These are phyloP conservation scores for Tuber umbilicatum DNA, from an alignment of 495 filamentous ascomycete genomes.

Conservation along the genomic window DNA sequence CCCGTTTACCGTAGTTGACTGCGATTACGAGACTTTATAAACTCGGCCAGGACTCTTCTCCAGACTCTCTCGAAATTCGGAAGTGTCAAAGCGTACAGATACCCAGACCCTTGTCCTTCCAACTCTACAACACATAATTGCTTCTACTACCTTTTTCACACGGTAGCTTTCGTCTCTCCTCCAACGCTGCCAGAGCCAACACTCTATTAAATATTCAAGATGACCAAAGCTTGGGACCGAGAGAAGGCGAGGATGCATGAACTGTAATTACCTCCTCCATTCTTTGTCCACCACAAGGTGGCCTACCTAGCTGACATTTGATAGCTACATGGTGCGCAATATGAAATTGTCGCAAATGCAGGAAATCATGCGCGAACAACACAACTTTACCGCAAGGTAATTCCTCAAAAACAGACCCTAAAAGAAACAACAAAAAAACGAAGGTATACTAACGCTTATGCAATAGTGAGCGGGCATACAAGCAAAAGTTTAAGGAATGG, in stretches of 20 bases:
- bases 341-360: constrained; percentile 38
- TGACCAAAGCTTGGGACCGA: constrained; percentile 42
- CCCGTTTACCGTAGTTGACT: not conserved
- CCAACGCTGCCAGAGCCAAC: not conserved
- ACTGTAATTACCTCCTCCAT: constrained; percentile 28
- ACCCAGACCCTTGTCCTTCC: constrained; percentile 20
- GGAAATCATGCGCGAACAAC: constrained; percentile 31
- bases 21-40: constrained; percentile 30
- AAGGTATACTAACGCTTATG: constrained; percentile 15
- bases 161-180: not conserved
- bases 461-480: constrained; percentile 39
- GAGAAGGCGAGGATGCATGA: constrained; percentile 39
- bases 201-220: constrained; percentile 18
- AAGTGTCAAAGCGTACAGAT: constrained; percentile 19
- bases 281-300: constrained; percentile 6
- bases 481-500: constrained; percentile 42
- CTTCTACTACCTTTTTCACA: not conserved
- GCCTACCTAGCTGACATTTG: constrained; percentile 17
- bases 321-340: constrained; percentile 38
- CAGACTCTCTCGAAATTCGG: constrained; percentile 10
- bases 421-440: not conserved
- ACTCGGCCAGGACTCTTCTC: constrained; percentile 19
- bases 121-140: constrained; percentile 22
- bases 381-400: constrained; percentile 36
- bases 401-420: constrained; percentile 8